Percentiles rank a stretch among this genome's conserved stretches.
phyloP scores from a whole-genome alignment of 352 stramenopile genomes.

The Poterioochromonas sp. region DNA sequence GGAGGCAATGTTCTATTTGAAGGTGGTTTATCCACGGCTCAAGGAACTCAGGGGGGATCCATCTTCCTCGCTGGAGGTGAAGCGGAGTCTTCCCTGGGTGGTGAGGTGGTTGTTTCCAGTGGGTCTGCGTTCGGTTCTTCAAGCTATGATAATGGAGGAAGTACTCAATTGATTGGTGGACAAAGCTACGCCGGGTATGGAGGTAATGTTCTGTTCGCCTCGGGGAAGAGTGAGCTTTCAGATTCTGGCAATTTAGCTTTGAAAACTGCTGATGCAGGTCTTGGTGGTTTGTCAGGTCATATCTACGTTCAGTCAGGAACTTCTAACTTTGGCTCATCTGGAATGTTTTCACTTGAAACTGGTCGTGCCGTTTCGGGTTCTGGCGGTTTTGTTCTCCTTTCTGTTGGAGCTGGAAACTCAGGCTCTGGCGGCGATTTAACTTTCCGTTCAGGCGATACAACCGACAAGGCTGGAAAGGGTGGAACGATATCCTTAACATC shows the following conservation, averaged over 20 bases:
- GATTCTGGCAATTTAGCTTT: slow-evolving; percentile 68
- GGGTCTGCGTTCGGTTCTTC: no score
- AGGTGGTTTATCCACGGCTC: no score
- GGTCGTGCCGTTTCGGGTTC: slow-evolving; percentile 48
- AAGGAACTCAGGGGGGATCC: no score
- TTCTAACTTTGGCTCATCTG: slow-evolving; percentile 39
- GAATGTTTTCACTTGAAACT: slow-evolving; percentile 37
- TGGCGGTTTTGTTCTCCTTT: slow-evolving; percentile 37
- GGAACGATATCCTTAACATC: slow-evolving; percentile 50
- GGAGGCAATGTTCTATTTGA: no score
- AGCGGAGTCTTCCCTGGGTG: no score
- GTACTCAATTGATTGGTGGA: no score
- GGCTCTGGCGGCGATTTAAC: slow-evolving; percentile 64
- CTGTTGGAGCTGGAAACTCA: slow-evolving; percentile 51
- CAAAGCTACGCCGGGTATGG: no score
- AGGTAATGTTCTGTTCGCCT: slow-evolving; percentile 50
- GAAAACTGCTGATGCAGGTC: slow-evolving; percentile 61
- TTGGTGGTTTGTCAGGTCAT: slow-evolving; percentile 60
- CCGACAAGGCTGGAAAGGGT: slow-evolving; percentile 36
- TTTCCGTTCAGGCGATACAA: slow-evolving; percentile 54
- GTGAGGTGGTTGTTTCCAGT: no score
- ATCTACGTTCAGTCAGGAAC: slow-evolving; percentile 52
- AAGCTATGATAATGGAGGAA: no score
- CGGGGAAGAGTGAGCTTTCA: slow-evolving; percentile 53
- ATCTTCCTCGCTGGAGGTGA: no score